phyloP scores from a whole-genome alignment of 2,329 filamentous ascomycete genomes.

The Neofusicoccum kwambonambiense region DNA sequence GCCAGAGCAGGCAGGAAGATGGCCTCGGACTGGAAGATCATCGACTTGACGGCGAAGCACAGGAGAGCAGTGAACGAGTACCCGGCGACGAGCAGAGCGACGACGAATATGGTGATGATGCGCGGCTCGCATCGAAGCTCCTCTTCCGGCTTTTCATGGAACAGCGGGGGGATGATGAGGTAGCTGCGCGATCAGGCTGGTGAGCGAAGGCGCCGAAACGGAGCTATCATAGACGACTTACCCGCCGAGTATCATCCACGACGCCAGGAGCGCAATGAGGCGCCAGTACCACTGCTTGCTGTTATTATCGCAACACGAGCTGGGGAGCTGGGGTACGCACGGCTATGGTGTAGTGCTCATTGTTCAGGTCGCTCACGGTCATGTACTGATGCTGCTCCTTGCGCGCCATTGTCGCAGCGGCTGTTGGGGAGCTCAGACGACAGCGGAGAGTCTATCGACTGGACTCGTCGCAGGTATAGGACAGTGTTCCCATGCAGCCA shows the following conservation, averaged over 20 bases:
- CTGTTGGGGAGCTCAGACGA: neutral
- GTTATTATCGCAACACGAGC: neutral
- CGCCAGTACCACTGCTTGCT: slow-evolving; percentile 49
- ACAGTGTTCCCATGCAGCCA: neutral
- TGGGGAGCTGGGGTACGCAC: neutral
- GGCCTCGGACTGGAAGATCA: slow-evolving; percentile 47
- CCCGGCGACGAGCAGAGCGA: slow-evolving; percentile 48
- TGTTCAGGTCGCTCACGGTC: slow-evolving; percentile 18
- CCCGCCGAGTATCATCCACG: slow-evolving; percentile 51
- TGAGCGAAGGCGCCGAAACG: slow-evolving; percentile 21
- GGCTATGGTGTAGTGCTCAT: slow-evolving; percentile 17
- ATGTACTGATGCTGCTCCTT: slow-evolving; percentile 15
- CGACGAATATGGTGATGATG: slow-evolving; percentile 45
- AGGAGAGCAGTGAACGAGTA: slow-evolving; percentile 50
- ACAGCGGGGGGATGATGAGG: slow-evolving; percentile 50
- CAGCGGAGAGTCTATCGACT: too few relatives aligned
- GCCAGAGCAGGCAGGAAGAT: slow-evolving; percentile 48
- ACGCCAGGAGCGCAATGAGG: slow-evolving; percentile 42
- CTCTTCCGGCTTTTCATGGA: slow-evolving; percentile 36
- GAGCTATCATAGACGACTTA: slow-evolving; percentile 27
- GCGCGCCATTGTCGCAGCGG: neutral
- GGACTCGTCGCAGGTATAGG: slow-evolving; percentile 7
- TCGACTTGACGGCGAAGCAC: slow-evolving; percentile 47
- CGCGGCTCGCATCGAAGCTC: slow-evolving; percentile 39
- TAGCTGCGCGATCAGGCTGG: slow-evolving; percentile 36